Percentiles rank a stretch among this genome's conserved stretches.
Conservation (phyloP, 805 yeast species). For the Lipomyces starkeyi region DNA sequence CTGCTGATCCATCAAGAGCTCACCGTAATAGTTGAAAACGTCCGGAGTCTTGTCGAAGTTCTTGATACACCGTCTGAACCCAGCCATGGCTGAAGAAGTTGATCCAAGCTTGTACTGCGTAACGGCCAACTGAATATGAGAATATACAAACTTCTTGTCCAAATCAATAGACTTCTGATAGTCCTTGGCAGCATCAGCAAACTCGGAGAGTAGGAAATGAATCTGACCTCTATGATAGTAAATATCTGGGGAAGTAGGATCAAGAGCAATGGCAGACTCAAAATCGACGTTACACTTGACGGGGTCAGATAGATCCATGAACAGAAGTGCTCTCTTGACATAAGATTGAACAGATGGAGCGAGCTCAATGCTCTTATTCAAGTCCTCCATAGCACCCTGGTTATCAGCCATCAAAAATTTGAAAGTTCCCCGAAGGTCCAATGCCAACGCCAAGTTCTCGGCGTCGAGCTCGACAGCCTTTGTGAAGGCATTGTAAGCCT, state of each 20-base stretch:
- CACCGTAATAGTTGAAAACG: slow-evolving; percentile 95
- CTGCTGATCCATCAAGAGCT: slow-evolving; percentile 82
- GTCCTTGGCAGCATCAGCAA: slow-evolving; percentile 70
- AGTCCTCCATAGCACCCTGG: slow-evolving; percentile 63
- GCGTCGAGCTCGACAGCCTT: slow-evolving; percentile 42
- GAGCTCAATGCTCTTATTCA: slow-evolving; percentile 68
- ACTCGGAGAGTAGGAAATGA: slow-evolving; percentile 77
- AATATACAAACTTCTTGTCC: slow-evolving; percentile 77
- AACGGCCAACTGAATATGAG: slow-evolving; percentile 92
- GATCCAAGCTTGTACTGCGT: slow-evolving; percentile 66
- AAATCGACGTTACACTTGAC: slow-evolving; percentile 70
- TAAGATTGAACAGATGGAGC: slow-evolving; percentile 77
- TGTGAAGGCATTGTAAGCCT: slow-evolving; percentile 58
- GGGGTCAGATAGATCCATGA: slow-evolving; percentile 76
- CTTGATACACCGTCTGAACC: slow-evolving; percentile 49
- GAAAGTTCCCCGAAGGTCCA: slow-evolving; percentile 83
- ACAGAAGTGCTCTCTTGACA: slow-evolving; percentile 78
- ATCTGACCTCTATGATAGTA: slow-evolving; percentile 96
- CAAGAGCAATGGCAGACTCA: slow-evolving; percentile 68
- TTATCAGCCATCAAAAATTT: slow-evolving; percentile 80
- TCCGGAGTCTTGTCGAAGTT: slow-evolving; percentile 87
- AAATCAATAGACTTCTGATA: slow-evolving; percentile 76
- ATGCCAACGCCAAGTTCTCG: slow-evolving; percentile 66
- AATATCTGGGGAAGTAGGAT: slow-evolving; percentile 77
- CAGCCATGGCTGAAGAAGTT: slow-evolving; percentile 32